A percentile compares a stretch with the other conserved stretches of the same genome.
phyloP scores from a whole-genome alignment of 1,139 yeast genomes.

The Yarrowia galli region DNA sequence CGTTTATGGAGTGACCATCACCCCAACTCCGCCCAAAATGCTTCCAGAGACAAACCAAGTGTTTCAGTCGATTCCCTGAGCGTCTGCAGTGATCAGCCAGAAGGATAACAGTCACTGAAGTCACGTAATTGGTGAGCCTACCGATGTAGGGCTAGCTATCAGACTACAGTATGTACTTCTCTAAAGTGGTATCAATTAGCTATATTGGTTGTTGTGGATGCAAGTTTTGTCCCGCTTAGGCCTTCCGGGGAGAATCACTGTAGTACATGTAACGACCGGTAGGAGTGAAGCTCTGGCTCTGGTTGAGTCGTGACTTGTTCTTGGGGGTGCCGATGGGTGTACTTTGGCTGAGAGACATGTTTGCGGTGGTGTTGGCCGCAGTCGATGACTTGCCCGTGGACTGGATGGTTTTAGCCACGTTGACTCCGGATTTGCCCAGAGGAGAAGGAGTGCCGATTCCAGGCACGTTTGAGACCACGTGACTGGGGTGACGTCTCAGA shows the following conservation, averaged over 20 bases:
- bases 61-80: no score
- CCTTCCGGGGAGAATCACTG: constrained; percentile 28
- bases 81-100: no score
- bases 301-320: neutral
- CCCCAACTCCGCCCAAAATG: no score
- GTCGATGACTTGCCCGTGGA: neutral
- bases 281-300: constrained; percentile 37
- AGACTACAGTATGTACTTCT: no score
- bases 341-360: constrained; percentile 27
- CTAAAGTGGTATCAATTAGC: constrained; percentile 16
- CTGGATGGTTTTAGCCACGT: constrained; percentile 13
- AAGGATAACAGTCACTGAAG: no score
- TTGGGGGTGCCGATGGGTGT: constrained; percentile 28
- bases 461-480: constrained; percentile 23
- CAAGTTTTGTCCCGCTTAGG: neutral
- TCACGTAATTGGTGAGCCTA: no score
- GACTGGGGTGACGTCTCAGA: neutral
- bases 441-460: constrained; percentile 31
- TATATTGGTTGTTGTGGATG: neutral
- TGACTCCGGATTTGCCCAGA: constrained; percentile 26
- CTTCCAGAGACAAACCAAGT: no score
- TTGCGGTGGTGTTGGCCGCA: neutral
- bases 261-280: constrained; percentile 37
- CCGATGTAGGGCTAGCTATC: no score
- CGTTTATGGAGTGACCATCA: no score